These are phyloP conservation scores for Parietaria judaica DNA, from an alignment of 306 rosid genomes.

Conservation along the genomic window DNA sequence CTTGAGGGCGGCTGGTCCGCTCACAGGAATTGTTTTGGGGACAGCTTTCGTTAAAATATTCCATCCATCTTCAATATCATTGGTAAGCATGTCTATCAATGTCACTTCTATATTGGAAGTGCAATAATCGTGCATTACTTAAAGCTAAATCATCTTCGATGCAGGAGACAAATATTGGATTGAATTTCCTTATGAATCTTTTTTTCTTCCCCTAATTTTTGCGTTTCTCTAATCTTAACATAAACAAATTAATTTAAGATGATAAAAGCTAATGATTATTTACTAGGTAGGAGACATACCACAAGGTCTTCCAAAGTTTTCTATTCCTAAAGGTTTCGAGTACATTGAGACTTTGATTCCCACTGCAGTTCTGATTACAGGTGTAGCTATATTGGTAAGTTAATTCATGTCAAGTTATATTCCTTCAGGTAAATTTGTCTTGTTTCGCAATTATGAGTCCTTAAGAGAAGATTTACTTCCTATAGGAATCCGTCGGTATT, in stretches of 20 bases:
- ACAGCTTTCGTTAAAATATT: constrained; percentile 55
- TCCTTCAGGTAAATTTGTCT: not conserved
- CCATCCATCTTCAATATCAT: constrained; percentile 69
- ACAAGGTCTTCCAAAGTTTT: constrained; percentile 81
- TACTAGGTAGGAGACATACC: constrained; percentile 93
- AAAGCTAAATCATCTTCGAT: not conserved
- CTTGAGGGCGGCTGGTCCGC: constrained; percentile 93
- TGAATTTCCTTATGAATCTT: too few relatives aligned
- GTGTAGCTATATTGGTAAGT: constrained; percentile 93
- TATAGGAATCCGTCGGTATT: constrained; percentile 95
- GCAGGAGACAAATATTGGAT: not conserved
- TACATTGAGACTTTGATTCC: constrained; percentile 71
- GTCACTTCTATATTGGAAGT: constrained; percentile 11
- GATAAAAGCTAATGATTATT: constrained; percentile 21
- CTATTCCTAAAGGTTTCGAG: constrained; percentile 70
- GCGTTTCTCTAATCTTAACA: too few relatives aligned
- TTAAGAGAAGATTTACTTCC: constrained; percentile 17
- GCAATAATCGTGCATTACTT: not conserved
- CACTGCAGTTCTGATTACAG: constrained; percentile 85
- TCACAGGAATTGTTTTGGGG: constrained; percentile 78
- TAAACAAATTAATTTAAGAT: not conserved
- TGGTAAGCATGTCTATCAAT: constrained; percentile 49
- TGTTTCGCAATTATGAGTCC: constrained; percentile 5
- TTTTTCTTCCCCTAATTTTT: not conserved
- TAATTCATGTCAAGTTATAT: constrained; percentile 17